These are phyloP conservation scores for Synchytrium microbalum DNA, from an alignment of 371 early-diverging fungal species.

Conservation along the genomic window DNA sequence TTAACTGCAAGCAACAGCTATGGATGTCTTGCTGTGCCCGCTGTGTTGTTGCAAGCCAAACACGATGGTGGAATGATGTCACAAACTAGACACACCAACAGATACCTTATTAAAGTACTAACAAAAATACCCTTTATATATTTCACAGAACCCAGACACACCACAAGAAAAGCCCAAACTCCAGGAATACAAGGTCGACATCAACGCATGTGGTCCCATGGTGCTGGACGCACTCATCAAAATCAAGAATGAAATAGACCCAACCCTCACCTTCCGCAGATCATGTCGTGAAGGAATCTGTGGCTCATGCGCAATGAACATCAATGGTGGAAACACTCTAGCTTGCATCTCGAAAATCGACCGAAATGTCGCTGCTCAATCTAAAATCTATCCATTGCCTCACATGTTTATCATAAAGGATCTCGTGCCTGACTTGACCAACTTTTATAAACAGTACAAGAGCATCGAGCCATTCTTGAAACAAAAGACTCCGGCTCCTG, in stretches of 20 bases:
- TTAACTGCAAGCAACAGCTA: no score
- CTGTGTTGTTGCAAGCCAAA: no score
- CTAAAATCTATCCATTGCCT: conserved; percentile 92
- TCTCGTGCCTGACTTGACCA: conserved; percentile 71
- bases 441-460: conserved; percentile 96
- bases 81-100: neutral
- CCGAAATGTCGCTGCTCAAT: conserved; percentile 50
- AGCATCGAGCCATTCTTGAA: conserved; percentile 90
- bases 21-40: no score
- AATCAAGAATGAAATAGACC: conserved; percentile 92
- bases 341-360: conserved; percentile 88
- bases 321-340: conserved; percentile 86
- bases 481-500: conserved; percentile 63
- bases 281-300: conserved; percentile 81
- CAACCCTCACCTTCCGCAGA: conserved; percentile 84
- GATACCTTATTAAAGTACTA: conserved; percentile 6
- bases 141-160: conserved; percentile 69
- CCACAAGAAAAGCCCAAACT: conserved; percentile 83
- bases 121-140: conserved; percentile 5
- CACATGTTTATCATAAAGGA: conserved; percentile 63
- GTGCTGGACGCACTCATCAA: conserved; percentile 89
- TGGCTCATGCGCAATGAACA: conserved; percentile 97
- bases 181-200: conserved; percentile 80
- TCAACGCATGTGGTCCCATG: conserved; percentile 91
- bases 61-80: neutral